Evolutionary conservation across 768 basidiomycete species (phyloP), one percentile per base, ranked within the genome.

Genomic region (Psilocybe subaeruginosa): DNA sequence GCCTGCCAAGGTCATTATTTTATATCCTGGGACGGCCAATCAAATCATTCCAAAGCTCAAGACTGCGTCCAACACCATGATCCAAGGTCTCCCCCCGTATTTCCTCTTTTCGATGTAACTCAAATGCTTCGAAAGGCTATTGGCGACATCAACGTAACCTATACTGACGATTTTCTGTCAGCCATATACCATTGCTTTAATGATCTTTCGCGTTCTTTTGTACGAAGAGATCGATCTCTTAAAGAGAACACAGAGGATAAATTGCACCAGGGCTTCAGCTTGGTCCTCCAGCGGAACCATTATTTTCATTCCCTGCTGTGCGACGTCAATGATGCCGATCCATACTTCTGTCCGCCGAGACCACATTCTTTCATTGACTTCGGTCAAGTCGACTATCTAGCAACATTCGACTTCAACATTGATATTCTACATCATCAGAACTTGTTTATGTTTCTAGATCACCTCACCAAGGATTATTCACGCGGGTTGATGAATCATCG

Each of bases 361-460:
- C 41, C 41, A 14, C 41, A 43, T 12, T 37, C 30, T 12, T n/a
- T 31, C 33, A 35, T 53, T 33, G 33, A 53, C 11, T 53, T 53
- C 14, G 51, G n/a, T 6, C 16, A 2, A 17, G n/a, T 53, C 7
- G n/a, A 53, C 12, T n/a, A 8, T 11, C 51, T 31, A 1, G n/a
- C 31, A 37, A 31, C n/a, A 5, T 53, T 53, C 17, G 31, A 33
- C 19, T 8, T 8, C 17, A 53, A 53, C n/a, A 37, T 17, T 5
- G 16, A 30, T 9, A 53, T 53, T 14, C 51, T 53, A n/a, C 51
- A 53, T 37, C 51, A 53, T 19, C 51, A 53, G 29, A 53, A 53
- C 33, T 8, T 53, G 33, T 53, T 53, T 12, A 33, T 33, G 31
- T 53, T 53, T 19, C 9, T 33, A 9, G 51, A 53, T 17, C 51